These are phyloP conservation scores for Climacium dendroides DNA, from an alignment of 225 moss, liverwort and hornwort genomes.

Conservation along the genomic window DNA sequence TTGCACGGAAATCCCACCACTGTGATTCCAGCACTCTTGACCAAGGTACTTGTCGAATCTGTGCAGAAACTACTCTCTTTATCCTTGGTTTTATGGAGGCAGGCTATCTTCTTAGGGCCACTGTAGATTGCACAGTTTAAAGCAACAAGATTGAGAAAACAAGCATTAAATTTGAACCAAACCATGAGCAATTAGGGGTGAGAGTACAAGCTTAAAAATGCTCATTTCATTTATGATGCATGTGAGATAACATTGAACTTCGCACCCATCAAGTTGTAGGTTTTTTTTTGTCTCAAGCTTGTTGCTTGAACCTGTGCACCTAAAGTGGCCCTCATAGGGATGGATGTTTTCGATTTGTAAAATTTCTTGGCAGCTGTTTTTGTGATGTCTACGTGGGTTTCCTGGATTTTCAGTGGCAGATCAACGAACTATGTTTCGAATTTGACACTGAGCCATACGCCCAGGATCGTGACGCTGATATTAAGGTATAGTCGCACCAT, in stretches of 20 bases:
- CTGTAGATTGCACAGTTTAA: background rate
- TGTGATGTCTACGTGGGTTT: background rate
- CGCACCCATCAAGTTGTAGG: too few species aligned
- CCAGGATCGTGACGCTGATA: conserved; percentile 53
- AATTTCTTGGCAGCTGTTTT: background rate
- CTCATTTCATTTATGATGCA: background rate
- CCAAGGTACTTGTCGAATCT: conserved; percentile 30
- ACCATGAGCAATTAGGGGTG: background rate
- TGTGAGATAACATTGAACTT: background rate
- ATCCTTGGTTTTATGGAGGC: background rate
- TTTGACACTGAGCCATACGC: conserved; percentile 91
- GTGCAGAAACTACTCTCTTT: background rate
- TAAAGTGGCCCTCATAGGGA: too few species aligned
- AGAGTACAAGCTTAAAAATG: background rate
- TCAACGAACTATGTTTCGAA: conserved; percentile 77
- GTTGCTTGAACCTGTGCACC: background rate
- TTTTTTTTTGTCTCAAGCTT: background rate
- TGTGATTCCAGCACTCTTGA: conserved; percentile 63
- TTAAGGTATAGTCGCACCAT: conserved; percentile 39
- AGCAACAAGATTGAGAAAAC: background rate
- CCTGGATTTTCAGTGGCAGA: conserved; percentile 63
- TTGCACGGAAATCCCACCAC: conserved; percentile 65
- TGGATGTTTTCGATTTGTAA: background rate
- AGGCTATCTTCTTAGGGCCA: background rate
- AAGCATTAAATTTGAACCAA: background rate